phyloP scores from a whole-genome alignment of 169 alveolate genomes.

The Babesia divergens region DNA sequence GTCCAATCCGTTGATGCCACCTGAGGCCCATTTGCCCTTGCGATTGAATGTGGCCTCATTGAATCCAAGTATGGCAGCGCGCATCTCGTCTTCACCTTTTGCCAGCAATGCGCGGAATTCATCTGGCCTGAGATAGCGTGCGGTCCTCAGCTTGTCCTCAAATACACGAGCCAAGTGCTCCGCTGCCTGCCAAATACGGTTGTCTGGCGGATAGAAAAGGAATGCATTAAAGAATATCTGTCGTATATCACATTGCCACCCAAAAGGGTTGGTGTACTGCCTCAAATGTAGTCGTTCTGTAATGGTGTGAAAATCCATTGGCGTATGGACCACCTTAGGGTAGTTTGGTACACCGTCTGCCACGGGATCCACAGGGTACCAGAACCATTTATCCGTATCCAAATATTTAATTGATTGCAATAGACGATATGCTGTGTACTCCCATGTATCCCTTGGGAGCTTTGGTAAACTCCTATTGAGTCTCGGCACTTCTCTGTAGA shows the following conservation, averaged over 20 bases:
- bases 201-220: constrained; percentile 67
- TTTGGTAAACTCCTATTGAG: constrained; percentile 53
- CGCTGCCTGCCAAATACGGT: constrained; percentile 79
- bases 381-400: constrained; percentile 67
- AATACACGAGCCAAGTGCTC: constrained; percentile 67
- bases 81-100: constrained; percentile 54
- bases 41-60: constrained; percentile 24
- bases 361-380: constrained; percentile 68
- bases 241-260: constrained; percentile 88
- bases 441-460: constrained; percentile 63
- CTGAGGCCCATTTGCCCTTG: constrained; percentile 29
- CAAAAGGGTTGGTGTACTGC: constrained; percentile 83
- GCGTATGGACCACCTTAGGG: constrained; percentile 30
- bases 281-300: constrained; percentile 63
- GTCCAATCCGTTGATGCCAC: neutral
- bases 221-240: constrained; percentile 86
- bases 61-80: constrained; percentile 12
- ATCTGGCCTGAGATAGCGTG: constrained; percentile 70
- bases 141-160: constrained; percentile 65
- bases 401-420: constrained; percentile 51
- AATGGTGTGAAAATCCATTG: constrained; percentile 65
- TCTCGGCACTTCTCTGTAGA: constrained; percentile 51
- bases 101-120: constrained; percentile 35
- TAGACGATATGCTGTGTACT: constrained; percentile 58
- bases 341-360: constrained; percentile 68